Percentiles rank a stretch among this genome's conserved stretches.
These are phyloP conservation scores for Alternaria hordeiaustralica DNA, from an alignment of 2,329 filamentous ascomycete species.

Conservation along the genomic window DNA sequence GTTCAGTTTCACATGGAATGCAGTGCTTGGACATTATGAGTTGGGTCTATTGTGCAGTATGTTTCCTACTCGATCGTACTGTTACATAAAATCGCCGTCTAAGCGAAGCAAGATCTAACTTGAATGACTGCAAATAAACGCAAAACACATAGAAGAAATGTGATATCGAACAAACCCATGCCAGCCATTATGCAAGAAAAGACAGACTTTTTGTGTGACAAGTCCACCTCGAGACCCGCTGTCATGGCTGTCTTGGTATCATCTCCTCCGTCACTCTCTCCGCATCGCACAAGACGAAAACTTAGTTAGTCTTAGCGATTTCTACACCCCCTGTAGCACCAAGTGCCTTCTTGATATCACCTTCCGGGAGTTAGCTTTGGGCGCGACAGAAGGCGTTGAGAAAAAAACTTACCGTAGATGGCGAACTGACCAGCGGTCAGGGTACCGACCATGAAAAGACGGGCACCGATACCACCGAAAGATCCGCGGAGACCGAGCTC, in stretches of 20 bases:
- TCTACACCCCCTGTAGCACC: slow-evolving; percentile 71
- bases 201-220: slow-evolving; percentile 34
- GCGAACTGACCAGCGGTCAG: slow-evolving; percentile 73
- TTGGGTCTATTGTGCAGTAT: slow-evolving; percentile 42
- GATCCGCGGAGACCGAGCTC: slow-evolving; percentile 82
- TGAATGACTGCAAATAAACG: slow-evolving; percentile 30
- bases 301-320: slow-evolving; percentile 35
- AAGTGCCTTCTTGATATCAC: slow-evolving; percentile 53
- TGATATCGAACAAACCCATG: slow-evolving; percentile 22
- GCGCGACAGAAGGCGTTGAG: neutral
- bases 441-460: slow-evolving; percentile 73
- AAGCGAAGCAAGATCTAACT: slow-evolving; percentile 35
- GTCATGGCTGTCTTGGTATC: slow-evolving; percentile 40
- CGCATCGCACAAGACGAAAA: neutral
- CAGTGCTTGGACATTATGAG: slow-evolving; percentile 19
- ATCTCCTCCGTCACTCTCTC: slow-evolving; percentile 17
- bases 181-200: slow-evolving; percentile 41
- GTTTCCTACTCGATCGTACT: slow-evolving; percentile 36
- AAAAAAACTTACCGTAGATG: slow-evolving; percentile 67
- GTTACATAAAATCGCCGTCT: slow-evolving; percentile 34
- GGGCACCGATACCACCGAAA: slow-evolving; percentile 81
- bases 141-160: slow-evolving; percentile 34
- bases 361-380: neutral
- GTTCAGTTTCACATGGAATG: neutral
- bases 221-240: slow-evolving; percentile 8